Base-by-base conservation (phyloP, 257 asterid species). In the Solanum sitiens region DNA sequence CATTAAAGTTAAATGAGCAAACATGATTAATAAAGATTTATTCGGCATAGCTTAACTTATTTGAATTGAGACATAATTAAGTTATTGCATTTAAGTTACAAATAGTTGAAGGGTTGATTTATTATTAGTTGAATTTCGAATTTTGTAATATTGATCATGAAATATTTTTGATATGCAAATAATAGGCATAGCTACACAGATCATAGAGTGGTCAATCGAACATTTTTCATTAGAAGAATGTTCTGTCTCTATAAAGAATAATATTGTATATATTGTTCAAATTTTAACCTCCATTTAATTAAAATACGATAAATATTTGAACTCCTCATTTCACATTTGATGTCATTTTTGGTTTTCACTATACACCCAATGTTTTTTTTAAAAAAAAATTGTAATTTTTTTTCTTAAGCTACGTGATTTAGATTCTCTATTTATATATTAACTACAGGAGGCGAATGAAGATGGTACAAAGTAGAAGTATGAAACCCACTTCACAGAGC, bases 141-240 rank as follows among this genome's bases (percentile, higher is more conserved):
- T 32, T 2, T 1, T 71, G 77, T 0, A 3, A 0, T 2, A 32
- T 7, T 1, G 5, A 13, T 14, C 7, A 0, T 67, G 0, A 15
- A 50, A 14, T 50, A 6, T 27, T 27, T 27, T 1, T 6, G 3
- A 67, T 67, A 8, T 25, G 20, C 1, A 65, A n/a, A 12, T 67
- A 59, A 12, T 40, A 10, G 4, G 4, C 11, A 7, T 40, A 40
- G 11, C 27, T 59, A 7, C 13, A 59, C 3, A 7, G 4, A 59
- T 3, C 4, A 5, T 56, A 8, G 3, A 0, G 44, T 40, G 45
- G 21, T 56, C 4, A 6, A 3, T 7, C 7, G 65, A 56, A 56
- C 8, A 16, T 20, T 7, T 7, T 16, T 56, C 3, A 20, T 6
- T 11, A 45, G 8, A 50, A 50, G 0, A 47, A 47, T 15, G 0